phyloP scores from a whole-genome alignment of 2,329 filamentous ascomycete species.

The Ampelomyces quisqualis region DNA sequence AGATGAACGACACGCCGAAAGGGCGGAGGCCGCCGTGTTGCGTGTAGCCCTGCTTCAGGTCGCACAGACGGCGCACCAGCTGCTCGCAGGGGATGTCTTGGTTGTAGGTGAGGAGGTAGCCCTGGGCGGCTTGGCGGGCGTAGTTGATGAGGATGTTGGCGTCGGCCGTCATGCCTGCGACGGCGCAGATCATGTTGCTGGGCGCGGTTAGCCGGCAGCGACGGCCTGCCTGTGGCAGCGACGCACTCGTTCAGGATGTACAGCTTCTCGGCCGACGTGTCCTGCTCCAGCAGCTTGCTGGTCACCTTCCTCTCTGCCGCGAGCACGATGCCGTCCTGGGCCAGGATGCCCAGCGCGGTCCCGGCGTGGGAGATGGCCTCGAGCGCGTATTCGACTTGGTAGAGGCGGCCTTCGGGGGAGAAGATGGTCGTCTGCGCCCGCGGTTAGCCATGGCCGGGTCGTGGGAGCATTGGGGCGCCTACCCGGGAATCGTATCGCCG shows the following conservation, averaged over 20 bases:
- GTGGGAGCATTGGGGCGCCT: slow-evolving; percentile 44
- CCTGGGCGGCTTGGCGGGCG: slow-evolving; percentile 92
- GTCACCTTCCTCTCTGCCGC: slow-evolving; percentile 98
- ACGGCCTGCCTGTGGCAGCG: not conserved
- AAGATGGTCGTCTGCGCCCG: slow-evolving; percentile 88
- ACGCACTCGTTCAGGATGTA: slow-evolving; percentile 97
- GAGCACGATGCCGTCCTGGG: slow-evolving; percentile 96
- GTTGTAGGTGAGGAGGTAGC: slow-evolving; percentile 98
- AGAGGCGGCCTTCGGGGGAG: slow-evolving; percentile 96
- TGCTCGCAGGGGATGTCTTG: slow-evolving; percentile 99
- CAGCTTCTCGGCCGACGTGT: slow-evolving; percentile 99
- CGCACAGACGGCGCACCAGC: slow-evolving; percentile 92
- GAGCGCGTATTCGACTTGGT: slow-evolving; percentile 98
- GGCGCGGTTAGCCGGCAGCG: slow-evolving; percentile 6
- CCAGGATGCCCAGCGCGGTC: slow-evolving; percentile 93
- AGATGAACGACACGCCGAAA: slow-evolving; percentile 99
- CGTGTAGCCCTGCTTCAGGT: slow-evolving; percentile 98
- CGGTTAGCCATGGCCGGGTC: slow-evolving; percentile 22
- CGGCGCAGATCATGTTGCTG: slow-evolving; percentile 99
- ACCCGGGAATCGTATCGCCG: slow-evolving; percentile 97
- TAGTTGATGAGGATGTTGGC: slow-evolving; percentile 99
- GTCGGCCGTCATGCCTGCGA: slow-evolving; percentile 98
- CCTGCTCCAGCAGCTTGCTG: slow-evolving; percentile 97
- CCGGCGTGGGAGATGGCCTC: slow-evolving; percentile 98
- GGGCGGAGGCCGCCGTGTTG: slow-evolving; percentile 97